Percentiles rank a stretch among this genome's conserved stretches.
Conservation (phyloP, 2,329 filamentous ascomycete species). For the Penicillium thymicola region DNA sequence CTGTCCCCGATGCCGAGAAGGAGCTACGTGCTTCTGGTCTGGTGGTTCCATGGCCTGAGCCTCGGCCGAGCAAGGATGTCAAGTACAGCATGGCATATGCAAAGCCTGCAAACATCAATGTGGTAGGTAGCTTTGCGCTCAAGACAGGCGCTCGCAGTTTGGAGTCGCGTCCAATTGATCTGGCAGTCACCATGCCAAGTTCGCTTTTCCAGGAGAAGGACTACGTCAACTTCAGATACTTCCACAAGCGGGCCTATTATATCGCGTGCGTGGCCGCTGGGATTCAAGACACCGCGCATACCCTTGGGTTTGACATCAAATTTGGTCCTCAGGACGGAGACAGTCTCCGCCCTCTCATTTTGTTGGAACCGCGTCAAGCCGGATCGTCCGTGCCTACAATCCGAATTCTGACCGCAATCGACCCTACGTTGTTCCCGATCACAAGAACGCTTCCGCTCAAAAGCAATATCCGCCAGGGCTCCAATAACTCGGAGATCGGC, state of each 20-base stretch:
- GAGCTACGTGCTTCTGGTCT: conserved; percentile 65
- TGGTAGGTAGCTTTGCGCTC: conserved; percentile 81
- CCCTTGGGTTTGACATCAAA: conserved; percentile 53
- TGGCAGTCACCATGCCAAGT: conserved; percentile 81
- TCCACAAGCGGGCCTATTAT: conserved; percentile 91
- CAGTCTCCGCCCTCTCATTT: conserved; percentile 67
- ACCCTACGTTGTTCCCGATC: conserved; percentile 65
- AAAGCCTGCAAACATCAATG: conserved; percentile 74
- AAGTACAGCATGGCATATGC: conserved; percentile 79
- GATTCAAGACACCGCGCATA: conserved; percentile 56
- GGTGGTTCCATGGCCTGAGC: conserved; percentile 79
- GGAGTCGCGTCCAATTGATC: conserved; percentile 62
- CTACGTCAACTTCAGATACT: conserved; percentile 87
- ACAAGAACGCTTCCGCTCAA: conserved; percentile 68
- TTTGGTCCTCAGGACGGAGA: conserved; percentile 72
- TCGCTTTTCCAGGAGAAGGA: conserved; percentile 89
- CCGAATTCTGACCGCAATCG: conserved; percentile 72
- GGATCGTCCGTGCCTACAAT: conserved; percentile 39
- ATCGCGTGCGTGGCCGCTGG: conserved; percentile 74
- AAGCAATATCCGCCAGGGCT: conserved; percentile 64
- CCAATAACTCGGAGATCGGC: conserved; percentile 35
- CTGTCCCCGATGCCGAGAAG: conserved; percentile 64
- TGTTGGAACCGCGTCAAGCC: conserved; percentile 41
- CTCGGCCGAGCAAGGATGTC: conserved; percentile 68
- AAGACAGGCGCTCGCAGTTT: conserved; percentile 66